Base-by-base conservation (phyloP, 2,329 filamentous ascomycete genomes). In the Laburnicola sp. region DNA sequence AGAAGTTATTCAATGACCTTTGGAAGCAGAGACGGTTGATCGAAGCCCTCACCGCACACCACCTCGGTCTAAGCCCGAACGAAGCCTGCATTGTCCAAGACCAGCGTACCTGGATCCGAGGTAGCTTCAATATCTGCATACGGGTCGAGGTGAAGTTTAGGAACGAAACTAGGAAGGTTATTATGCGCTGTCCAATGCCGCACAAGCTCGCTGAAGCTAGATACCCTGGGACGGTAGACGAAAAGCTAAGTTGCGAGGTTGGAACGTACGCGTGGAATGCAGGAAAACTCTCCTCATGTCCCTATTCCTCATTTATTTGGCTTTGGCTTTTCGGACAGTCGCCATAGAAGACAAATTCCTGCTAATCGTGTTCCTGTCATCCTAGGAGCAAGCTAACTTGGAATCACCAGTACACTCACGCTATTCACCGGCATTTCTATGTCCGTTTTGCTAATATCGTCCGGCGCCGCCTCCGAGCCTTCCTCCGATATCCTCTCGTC, bases 51-150 rank as follows among this genome's bases (percentile, higher is more conserved):
- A 42, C 25, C 34, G 40, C 11, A 35, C 60, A 65, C 44, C 64
- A 71, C 48, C 57, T 69, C 23, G 28, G 53, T 22, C 61, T 72
- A 8, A 41, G 56, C 41, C 36, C 50, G 36, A 16, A 57, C 38
- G 63, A 63, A 11, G 47, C 30, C 41, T 71, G 63, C 56, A 58
- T 38, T 27, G 59, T 69, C 28, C 51, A 53, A 11, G 53, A 51
- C 32, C 53, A 45, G 44, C 37, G 60, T 11, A 41, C 58, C 53
- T 73, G 65, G 69, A 65, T 71, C 34, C 54, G 60, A 40, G 69
- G 71, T n/a, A 61, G 59, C 59, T 73, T 73, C 56, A 73, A 74
- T 56, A 48, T 73, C 26, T 75, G 66, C 52, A 60, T 74, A 43
- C 62, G 62, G 37, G 51, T 73, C 21, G 56, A 66, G 43, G 62